Evolutionary conservation across 176 grass and related monocot species (phyloP), one percentile per base, ranked within the genome.

Genomic region (Puya raimondii): DNA sequence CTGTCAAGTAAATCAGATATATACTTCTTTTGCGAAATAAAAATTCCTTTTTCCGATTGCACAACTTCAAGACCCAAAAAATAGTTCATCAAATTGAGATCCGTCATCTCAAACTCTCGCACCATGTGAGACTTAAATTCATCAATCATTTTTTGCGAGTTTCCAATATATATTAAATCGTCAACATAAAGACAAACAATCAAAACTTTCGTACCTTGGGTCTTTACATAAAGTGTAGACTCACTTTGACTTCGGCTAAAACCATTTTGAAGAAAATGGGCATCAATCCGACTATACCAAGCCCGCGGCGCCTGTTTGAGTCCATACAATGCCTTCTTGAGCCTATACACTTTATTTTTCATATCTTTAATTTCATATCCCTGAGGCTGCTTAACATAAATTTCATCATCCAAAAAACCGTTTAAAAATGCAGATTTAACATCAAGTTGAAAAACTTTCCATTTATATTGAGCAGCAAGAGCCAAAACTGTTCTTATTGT

Each of bases 151-250:
- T 22, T 18, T 6, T 63, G 17, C 3, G 17, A 11, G 18, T 20
- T 12, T 2, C 22, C 61, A 2, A 12, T 26, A 10, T 23, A 10
- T 1, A 64, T 10, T 12, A 26, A 12, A 11, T 64, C 20, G 25
- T 64, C 61, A 64, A 64, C 61, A 64, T 64, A 64, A 18, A 63
- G 17, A 63, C n/a, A 18, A 18, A 64, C 59, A 64, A 64, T 20
- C 16, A 64, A 20, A 2, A 64, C 17, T 64, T 64, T 1, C 23
- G 1, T 64, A 64, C 18, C 59, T 23, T 64, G 0, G n/a, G 13
- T 64, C 13, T 6, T 64, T 20, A 9, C 17, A 9, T 64, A 64
- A 64, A 64, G 59, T 9, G 59, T 23, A 11, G 13, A 20, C 59
- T 64, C 59, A 12, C 17, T 64, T 23, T 9, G 2, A 64, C 59